phyloP scores from a whole-genome alignment of 148 eudicot genomes.

The Rheum nobile region DNA sequence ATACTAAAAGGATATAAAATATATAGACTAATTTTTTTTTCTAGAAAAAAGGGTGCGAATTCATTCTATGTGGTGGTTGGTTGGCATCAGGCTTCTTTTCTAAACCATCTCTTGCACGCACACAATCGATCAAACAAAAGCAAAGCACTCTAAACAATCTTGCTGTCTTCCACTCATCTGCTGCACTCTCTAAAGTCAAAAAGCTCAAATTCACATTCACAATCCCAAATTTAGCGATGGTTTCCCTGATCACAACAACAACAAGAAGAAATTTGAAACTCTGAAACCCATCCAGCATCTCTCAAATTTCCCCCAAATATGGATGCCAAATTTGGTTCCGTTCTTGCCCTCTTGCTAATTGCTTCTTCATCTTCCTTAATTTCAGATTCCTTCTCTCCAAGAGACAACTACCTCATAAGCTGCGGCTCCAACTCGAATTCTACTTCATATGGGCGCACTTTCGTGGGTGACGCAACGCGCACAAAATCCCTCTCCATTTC shows the following conservation, averaged over 20 bases:
- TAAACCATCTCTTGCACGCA: not conserved
- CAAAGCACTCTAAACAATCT: not conserved
- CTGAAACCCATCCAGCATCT: not conserved
- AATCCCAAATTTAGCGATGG: not conserved
- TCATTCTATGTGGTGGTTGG: not conserved
- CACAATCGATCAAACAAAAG: not conserved
- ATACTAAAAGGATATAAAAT: too few species aligned
- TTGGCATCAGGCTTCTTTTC: not conserved
- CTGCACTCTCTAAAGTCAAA: not conserved
- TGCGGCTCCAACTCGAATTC: slow-evolving; percentile 56
- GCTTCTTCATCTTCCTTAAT: slow-evolving; percentile 2
- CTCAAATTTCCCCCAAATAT: not conserved
- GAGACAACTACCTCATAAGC: slow-evolving; percentile 57
- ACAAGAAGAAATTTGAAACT: not conserved
- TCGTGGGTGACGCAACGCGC: slow-evolving; percentile 45
- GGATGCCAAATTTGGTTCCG: not conserved
- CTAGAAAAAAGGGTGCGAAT: too few species aligned
- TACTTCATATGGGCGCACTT: slow-evolving; percentile 33
- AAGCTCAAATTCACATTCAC: slow-evolving; percentile 2
- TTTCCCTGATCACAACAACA: not conserved
- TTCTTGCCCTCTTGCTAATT: slow-evolving; percentile 10
- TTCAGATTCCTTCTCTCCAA: slow-evolving; percentile 35
- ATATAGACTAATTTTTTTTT: too few species aligned
- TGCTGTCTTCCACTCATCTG: slow-evolving; percentile 9
- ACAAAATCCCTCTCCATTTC: slow-evolving; percentile 26